phyloP scores from a whole-genome alignment of 2,329 filamentous ascomycete species.

The Neurospora sp. region DNA sequence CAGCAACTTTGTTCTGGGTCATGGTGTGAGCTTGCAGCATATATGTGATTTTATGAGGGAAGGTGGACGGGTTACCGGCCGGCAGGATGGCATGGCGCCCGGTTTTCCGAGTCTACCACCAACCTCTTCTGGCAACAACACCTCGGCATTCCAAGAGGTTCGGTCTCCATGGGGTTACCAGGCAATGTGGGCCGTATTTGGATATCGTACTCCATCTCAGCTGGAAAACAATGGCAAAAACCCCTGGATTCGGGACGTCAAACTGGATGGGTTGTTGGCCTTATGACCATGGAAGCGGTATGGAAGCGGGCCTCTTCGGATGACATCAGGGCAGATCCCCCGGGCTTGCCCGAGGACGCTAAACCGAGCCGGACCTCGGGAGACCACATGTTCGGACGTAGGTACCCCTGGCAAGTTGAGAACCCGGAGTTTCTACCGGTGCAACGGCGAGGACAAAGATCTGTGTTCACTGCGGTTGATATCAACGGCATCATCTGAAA shows the following conservation, averaged over 20 bases:
- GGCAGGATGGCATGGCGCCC: background rate
- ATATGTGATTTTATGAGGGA: background rate
- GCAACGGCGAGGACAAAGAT: background rate
- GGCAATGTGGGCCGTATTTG: background rate
- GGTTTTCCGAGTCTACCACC: background rate
- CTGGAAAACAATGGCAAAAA: background rate
- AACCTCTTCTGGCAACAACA: background rate
- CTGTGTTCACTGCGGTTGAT: background rate
- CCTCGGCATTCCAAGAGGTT: background rate
- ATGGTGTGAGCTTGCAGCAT: background rate
- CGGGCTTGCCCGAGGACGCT: background rate
- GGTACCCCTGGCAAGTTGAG: background rate
- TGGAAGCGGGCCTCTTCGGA: background rate
- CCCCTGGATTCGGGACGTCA: background rate
- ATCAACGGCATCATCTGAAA: background rate
- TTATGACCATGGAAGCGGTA: background rate
- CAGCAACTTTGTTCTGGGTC: background rate
- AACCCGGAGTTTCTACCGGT: background rate
- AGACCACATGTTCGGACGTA: slow-evolving; percentile 3
- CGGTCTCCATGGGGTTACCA: background rate
- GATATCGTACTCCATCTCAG: background rate
- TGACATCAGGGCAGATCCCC: background rate
- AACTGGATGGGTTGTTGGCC: background rate
- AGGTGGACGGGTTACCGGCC: background rate
- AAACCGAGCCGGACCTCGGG: slow-evolving; percentile 4